Base-by-base conservation (phyloP, 1,284 basidiomycete species). In the Xerocomus nothofagi region DNA sequence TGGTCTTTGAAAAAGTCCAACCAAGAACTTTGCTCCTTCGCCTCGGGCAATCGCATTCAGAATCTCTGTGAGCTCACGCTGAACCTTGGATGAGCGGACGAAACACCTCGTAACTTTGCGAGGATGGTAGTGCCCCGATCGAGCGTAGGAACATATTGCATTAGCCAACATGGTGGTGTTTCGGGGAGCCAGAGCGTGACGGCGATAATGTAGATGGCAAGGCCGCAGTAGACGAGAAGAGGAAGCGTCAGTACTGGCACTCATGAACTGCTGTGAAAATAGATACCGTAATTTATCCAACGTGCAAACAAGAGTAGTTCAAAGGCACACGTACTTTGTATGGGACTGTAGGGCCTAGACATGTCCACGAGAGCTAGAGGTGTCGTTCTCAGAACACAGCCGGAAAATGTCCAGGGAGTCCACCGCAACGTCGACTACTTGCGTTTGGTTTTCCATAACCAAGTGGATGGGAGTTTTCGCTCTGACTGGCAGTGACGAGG, bases 111-210 rank as follows among this genome's bases (percentile, higher is more conserved):
- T 15, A 56, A 34, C 12, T 55, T 58, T 21, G 54, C 54, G 24
- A 56, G 45, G n/a, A 56, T 45, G 7, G 14, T 26, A 10, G 56
- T 56, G 0, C 54, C 56, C 18, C 54, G 39, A 39, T 55, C 44
- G 1, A 45, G 42, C 0, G 51, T 51, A 14, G 31, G 14, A n/a
- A 57, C 55, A 12, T 56, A 51, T 29, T 20, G 56, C 45, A 57
- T 50, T n/a, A 57, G 41, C 54, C 56, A 57, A 31, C 56, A n/a
- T n/a, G n/a, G 56, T 1, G 54, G 54, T 11, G 54, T 57, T 24
- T 57, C 54, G 0, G 54, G 54, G 14, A 56, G 55, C 56, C 54
- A 56, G 17, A 56, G 26, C 3, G 54, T 36, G 43, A 55, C 18
- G 9, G 11, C 20, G 15, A 58, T 40, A 10, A 56, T 56, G 6